phyloP scores from a whole-genome alignment of 768 basidiomycete species.

The Pulveroboletus sp. region DNA sequence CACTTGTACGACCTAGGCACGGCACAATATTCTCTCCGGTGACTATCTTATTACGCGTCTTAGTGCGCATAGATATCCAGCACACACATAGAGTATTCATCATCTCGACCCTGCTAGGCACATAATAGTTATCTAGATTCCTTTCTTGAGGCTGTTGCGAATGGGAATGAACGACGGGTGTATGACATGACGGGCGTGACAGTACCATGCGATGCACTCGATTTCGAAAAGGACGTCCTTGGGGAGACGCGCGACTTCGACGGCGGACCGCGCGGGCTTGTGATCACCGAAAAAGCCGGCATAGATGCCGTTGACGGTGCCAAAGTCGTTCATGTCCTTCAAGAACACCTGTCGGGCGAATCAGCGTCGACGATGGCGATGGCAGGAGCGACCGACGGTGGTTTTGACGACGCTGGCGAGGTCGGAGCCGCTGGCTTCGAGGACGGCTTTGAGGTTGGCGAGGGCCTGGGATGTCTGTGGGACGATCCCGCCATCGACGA shows the following conservation, averaged over 20 bases:
- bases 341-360: constrained; percentile 67
- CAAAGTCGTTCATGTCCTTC: constrained; percentile 91
- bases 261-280: constrained; percentile 89
- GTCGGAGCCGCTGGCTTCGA: constrained; percentile 78
- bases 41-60: background rate
- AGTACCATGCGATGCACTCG: constrained; percentile 78
- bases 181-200: constrained; percentile 13
- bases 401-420: constrained; percentile 85
- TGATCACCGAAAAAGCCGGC: constrained; percentile 81
- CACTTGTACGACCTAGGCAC: too few species aligned
- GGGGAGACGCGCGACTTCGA: constrained; percentile 86
- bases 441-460: constrained; percentile 78
- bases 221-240: constrained; percentile 91
- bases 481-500: constrained; percentile 21
- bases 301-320: constrained; percentile 76
- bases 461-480: constrained; percentile 73
- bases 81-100: constrained; percentile 17
- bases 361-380: background rate
- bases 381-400: constrained; percentile 52
- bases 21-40: background rate
- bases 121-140: too few species aligned
- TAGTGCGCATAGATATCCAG: constrained; percentile 20
- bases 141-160: constrained; percentile 20
- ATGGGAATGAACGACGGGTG: background rate
- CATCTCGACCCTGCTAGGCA: background rate